phyloP scores from a whole-genome alignment of 2,329 filamentous ascomycete species.

The Penicillium janthinellum region DNA sequence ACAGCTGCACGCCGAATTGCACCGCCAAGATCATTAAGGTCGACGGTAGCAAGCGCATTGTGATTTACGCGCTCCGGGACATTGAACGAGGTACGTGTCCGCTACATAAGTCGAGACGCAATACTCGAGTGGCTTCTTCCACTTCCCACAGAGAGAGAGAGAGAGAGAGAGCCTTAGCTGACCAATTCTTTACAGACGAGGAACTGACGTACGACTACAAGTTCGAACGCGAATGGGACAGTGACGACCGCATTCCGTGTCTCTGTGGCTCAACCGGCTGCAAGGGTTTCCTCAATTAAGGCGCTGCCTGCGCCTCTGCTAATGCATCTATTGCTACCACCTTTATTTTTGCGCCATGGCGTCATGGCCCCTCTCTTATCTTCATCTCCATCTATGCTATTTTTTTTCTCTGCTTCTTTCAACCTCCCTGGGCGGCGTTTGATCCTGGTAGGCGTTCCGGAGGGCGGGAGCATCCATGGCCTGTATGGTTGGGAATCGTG shows the following conservation, averaged over 20 bases:
- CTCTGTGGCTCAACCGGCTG: slow-evolving; percentile 93
- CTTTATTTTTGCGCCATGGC: not conserved
- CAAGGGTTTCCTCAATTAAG: slow-evolving; percentile 98
- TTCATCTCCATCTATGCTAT: slow-evolving; percentile 1
- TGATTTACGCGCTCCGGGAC: slow-evolving; percentile 96
- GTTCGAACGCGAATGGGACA: slow-evolving; percentile 95
- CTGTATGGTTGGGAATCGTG: slow-evolving; percentile 21
- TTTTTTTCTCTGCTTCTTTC: not conserved
- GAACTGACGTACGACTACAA: slow-evolving; percentile 99
- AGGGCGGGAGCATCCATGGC: slow-evolving; percentile 17
- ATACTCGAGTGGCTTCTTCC: not conserved
- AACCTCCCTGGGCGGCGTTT: slow-evolving; percentile 13
- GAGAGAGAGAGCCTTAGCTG: not conserved
- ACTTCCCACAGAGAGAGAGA: not conserved
- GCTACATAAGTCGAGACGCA: not conserved
- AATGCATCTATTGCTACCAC: not conserved
- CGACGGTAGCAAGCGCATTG: slow-evolving; percentile 95
- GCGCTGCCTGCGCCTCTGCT: not conserved
- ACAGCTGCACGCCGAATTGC: slow-evolving; percentile 97
- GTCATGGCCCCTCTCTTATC: not conserved
- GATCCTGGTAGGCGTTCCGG: slow-evolving; percentile 16
- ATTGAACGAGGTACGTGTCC: slow-evolving; percentile 84
- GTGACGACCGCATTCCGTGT: slow-evolving; percentile 93
- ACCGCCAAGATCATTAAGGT: slow-evolving; percentile 99
- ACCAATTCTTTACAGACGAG: slow-evolving; percentile 66